Conservation (phyloP, 176 grass and related monocot genomes). For the Oryza australiensis region DNA sequence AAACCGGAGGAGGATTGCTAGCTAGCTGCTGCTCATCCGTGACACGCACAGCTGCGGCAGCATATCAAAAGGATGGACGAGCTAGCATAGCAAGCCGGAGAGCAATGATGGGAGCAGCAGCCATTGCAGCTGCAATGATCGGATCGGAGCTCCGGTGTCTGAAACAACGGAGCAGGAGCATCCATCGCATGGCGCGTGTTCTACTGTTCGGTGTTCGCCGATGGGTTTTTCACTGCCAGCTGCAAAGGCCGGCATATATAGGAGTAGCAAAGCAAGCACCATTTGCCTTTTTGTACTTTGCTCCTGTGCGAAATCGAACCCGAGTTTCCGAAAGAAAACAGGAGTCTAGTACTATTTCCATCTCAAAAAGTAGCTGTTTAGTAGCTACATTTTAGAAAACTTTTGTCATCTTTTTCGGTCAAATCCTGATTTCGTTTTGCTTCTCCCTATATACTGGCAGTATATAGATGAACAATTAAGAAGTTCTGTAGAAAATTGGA, state of each 20-base stretch:
- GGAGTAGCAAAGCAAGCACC: background rate
- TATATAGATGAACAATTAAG: no score
- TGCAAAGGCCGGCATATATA: background rate
- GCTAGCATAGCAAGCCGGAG: background rate
- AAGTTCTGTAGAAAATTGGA: no score
- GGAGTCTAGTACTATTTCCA: no score
- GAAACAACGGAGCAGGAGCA: background rate
- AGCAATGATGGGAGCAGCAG: background rate
- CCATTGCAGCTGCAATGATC: background rate
- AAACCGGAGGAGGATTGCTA: background rate
- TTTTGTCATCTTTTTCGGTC: no score
- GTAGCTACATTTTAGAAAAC: no score
- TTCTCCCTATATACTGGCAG: no score
- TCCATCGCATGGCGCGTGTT: no score
- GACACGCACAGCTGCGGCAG: background rate
- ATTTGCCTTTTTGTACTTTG: background rate
- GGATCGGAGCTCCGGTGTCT: background rate
- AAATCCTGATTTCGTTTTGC: no score
- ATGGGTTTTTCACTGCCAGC: background rate
- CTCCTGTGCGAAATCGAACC: background rate
- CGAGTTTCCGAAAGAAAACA: no score
- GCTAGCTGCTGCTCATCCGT: background rate
- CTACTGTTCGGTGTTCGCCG: background rate
- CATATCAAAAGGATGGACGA: slow-evolving; percentile 13
- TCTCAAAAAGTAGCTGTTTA: no score